phyloP scores from a whole-genome alignment of 1,284 basidiomycete species.

The Ustilago loliicola region DNA sequence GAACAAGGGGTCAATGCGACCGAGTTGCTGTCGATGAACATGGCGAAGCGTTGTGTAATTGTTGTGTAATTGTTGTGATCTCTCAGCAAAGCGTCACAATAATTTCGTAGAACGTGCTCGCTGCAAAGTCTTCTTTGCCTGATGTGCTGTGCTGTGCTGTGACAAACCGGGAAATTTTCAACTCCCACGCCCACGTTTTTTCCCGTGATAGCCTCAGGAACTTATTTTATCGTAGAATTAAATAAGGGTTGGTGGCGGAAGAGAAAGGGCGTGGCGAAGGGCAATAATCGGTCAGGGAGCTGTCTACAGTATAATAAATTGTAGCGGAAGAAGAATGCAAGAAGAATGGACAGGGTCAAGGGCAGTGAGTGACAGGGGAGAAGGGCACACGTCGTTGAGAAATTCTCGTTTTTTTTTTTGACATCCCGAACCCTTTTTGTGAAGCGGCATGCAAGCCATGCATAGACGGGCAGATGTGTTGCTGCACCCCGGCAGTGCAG shows the following conservation, averaged over 20 bases:
- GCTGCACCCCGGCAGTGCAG: not conserved
- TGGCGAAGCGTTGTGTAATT: not conserved
- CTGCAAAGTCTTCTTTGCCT: no score
- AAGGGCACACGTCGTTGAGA: no score
- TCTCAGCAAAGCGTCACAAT: not conserved
- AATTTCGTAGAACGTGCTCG: conserved; percentile 2
- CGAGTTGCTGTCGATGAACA: not conserved
- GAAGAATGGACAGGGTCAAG: not conserved
- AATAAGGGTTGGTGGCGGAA: not conserved
- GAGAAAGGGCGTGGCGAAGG: not conserved
- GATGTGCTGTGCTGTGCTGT: not conserved
- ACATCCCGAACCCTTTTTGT: conserved; percentile 1
- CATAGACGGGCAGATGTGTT: not conserved
- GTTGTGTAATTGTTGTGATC: not conserved
- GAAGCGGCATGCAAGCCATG: not conserved
- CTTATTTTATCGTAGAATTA: not conserved
- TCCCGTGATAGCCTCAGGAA: not conserved
- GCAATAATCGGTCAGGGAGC: no score
- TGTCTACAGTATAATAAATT: not conserved
- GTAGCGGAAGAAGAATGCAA: not conserved
- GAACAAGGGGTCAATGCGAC: not conserved
- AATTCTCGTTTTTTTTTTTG: not conserved
- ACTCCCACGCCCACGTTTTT: conserved; percentile 1
- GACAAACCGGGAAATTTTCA: not conserved
- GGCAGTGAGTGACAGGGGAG: no score